Percentiles rank a stretch among this genome's conserved stretches.
Evolutionary conservation across 768 basidiomycete genomes (phyloP).

Genomic region (Saitozyma podzolica): DNA sequence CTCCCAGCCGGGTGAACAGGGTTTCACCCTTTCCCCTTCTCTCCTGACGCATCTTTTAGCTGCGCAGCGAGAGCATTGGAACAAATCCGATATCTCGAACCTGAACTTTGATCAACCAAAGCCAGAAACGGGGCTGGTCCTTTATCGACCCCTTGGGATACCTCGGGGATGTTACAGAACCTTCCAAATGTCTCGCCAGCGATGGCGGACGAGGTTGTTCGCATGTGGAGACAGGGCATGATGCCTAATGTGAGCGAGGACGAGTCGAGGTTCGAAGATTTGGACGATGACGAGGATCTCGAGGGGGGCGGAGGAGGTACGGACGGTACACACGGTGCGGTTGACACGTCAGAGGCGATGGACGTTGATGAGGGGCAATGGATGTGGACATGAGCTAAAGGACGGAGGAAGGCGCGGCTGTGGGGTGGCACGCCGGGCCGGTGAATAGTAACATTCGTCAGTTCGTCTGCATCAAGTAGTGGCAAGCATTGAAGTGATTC

Average conservation of each 20-base stretch:
- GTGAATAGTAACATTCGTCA: no score
- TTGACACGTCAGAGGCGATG: slow-evolving; percentile 1
- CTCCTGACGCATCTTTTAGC: slow-evolving; percentile 38
- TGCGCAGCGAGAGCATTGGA: slow-evolving; percentile 12
- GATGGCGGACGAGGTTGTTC: slow-evolving; percentile 22
- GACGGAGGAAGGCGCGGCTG: no score
- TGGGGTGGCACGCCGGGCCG: no score
- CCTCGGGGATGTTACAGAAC: slow-evolving; percentile 25
- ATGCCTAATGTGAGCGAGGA: slow-evolving; percentile 5
- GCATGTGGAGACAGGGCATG: slow-evolving; percentile 21
- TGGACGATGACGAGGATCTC: slow-evolving; percentile 34
- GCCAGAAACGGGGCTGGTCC: slow-evolving; percentile 21
- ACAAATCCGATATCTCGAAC: slow-evolving; percentile 1
- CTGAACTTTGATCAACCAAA: slow-evolving; percentile 7
- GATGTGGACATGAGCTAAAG: slow-evolving; percentile 18
- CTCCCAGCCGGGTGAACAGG: slow-evolving; percentile 35
- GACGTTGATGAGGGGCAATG: slow-evolving; percentile 12
- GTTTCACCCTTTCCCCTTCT: slow-evolving; percentile 43
- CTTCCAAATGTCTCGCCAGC: slow-evolving; percentile 6
- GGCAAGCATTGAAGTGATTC: no score
- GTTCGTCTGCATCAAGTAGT: no score
- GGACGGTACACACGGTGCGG: not conserved
- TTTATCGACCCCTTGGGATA: slow-evolving; percentile 31
- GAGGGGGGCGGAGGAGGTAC: not conserved
- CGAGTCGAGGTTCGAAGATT: slow-evolving; percentile 26